Base-by-base conservation (phyloP, 805 yeast species). In the Tetrapisispora taiwanensis region DNA sequence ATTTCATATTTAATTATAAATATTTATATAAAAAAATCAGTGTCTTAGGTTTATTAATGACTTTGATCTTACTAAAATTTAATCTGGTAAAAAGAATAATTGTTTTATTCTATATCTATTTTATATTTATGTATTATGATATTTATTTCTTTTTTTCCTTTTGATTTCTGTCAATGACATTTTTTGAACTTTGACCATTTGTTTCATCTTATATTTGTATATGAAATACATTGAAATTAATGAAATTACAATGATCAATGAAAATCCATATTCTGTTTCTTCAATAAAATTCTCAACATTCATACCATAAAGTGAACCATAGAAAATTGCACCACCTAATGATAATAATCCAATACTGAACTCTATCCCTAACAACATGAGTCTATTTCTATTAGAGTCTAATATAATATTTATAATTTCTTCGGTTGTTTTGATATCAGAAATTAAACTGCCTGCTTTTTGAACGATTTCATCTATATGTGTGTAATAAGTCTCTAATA, bases 391-490 rank as follows among this genome's bases (percentile, higher is more conserved):
- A 62, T 92, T 90, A 1, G 97, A 83, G 60, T 92, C 99, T 46
- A 92, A 67, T 20, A 92, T 83, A 51, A 92, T 89, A 56, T 88
- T 88, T 48, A 89, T 88, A 55, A 92, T 88, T 61, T 92, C 98
- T 61, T 92, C 97, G 0, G 97, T 89, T 18, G 95, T 85, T 50
- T 78, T 77, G 44, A 92, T 90, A 59, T 90, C 89, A n/a, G 84
- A 75, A 28, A 79, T 74, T 31, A 85, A 67, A 51, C 76, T 84
- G 49, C 82, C 92, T 18, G 82, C 83, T 3, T 84, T 84, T 60
- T 92, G 97, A 2, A 90, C 97, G 49, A 92, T 84, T 55, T 94
- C 97, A 66, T 90, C 97, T 47, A 85, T 76, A 44, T 90, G 94
- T 42, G 82, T 81, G 54, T 85, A 87, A 67, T 92, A 92, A 1